A percentile compares a stretch with the other conserved stretches of the same genome.
phyloP scores from a whole-genome alignment of 2,329 filamentous ascomycete genomes.

The Ophiocordyceps polyrhachis-furcata region DNA sequence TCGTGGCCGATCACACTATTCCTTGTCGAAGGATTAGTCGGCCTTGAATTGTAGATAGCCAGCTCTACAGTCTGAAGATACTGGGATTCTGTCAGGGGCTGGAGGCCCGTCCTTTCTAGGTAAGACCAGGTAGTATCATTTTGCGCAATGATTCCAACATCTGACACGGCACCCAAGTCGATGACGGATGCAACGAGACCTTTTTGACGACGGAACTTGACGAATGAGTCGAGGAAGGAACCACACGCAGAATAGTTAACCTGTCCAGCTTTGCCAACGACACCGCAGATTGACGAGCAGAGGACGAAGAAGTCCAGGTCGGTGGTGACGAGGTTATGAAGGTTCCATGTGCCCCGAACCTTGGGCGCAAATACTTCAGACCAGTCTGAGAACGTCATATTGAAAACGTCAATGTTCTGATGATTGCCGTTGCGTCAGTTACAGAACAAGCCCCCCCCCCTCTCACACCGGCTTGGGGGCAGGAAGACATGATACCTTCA shows the following conservation, averaged over 20 bases:
- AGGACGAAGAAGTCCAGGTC: slow-evolving; percentile 13
- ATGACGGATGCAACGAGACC: neutral
- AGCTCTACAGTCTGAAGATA: no score
- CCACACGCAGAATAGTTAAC: slow-evolving; percentile 15
- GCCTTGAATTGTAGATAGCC: no score
- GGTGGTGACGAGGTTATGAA: slow-evolving; percentile 4
- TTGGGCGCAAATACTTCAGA: neutral
- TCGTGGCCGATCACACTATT: no score
- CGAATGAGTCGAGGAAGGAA: neutral
- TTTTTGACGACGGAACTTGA: neutral
- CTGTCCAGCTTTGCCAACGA: slow-evolving; percentile 12
- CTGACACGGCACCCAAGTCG: neutral
- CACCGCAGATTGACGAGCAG: slow-evolving; percentile 10
- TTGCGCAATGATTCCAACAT: neutral
- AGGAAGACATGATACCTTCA: neutral
- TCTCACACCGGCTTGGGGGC: neutral
- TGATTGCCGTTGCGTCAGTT: neutral
- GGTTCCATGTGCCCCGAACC: neutral
- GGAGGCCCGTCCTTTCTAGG: no score
- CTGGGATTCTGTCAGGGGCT: no score
- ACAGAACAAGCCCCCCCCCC: neutral
- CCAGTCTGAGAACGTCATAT: neutral
- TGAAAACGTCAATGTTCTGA: neutral
- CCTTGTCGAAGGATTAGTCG: no score
- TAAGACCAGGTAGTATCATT: neutral